Conservation (phyloP, 345 rosid genomes). For the Dimocarpus longan region DNA sequence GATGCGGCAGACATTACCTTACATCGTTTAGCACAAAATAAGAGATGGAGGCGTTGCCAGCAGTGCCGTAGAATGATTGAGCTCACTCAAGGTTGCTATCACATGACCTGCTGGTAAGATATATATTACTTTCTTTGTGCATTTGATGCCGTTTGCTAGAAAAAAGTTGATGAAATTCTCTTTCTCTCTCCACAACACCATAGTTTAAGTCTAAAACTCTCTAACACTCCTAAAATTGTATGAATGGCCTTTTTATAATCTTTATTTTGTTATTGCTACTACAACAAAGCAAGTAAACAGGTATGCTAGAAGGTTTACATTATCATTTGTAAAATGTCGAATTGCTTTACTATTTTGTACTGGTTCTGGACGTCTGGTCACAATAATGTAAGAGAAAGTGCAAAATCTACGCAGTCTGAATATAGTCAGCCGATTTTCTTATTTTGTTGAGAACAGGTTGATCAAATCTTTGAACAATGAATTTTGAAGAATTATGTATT, state of each 20-base stretch:
- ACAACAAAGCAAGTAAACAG: background rate
- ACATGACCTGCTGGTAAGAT: constrained; percentile 93
- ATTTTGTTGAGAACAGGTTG: background rate
- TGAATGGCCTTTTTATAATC: background rate
- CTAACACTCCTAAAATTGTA: background rate
- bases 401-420: background rate
- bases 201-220: background rate
- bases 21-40: constrained; percentile 80
- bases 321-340: background rate
- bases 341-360: background rate
- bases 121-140: background rate
- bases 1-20: constrained; percentile 78
- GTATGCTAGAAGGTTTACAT: background rate
- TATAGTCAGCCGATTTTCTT: background rate
- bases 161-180: background rate
- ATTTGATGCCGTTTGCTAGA: background rate
- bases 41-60: constrained; percentile 94
- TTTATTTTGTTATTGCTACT: background rate
- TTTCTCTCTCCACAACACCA: background rate
- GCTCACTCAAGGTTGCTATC: constrained; percentile 91
- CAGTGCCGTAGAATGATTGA: constrained; percentile 92
- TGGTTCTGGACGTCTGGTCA: background rate
- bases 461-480: background rate
- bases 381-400: background rate
- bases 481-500: background rate